Evolutionary conservation across 2,329 filamentous ascomycete genomes (phyloP), one percentile per base, ranked within the genome.

Genomic region (Coccinonectria pachysandricola): DNA sequence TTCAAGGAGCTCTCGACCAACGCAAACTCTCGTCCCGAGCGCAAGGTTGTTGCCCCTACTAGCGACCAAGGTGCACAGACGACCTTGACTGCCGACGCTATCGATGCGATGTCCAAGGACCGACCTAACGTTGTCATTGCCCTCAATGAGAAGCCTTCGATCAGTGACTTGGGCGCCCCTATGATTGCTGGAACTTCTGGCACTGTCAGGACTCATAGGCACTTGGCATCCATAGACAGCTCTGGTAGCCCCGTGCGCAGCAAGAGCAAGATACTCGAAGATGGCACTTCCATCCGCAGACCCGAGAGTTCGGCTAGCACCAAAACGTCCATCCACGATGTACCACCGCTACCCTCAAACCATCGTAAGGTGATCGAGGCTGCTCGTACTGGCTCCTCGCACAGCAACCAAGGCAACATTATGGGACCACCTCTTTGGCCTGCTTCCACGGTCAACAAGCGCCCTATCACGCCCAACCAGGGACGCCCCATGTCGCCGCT

Each of bases 341-440:
- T 59, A 61, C 85, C 85, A 19, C 86, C 86, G 16, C 64, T 95
- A 32, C 88, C 87, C 20, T 43, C 64, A 8, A 87, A 95, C 50
- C 86, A 94, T 52, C 82, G 75, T 41, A 74, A 91, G 55, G 77
- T 71, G 31, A 94, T 95, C 42, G 79, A 88, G 44, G 83, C 84
- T 24, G 84, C 82, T 19, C 77, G 75, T 35, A 64, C 68, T 15
- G 59, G 61, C 12, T 74, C 72, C 5, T 57, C 65, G 35, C 45
- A 67, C 47, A 50, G 63, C 42, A 49, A 48, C 19, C 59, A 53
- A 40, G 59, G 56, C 19, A 53, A 43, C 28, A n/a, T n/a, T n/a
- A 95, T 95, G 87, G 85, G 80, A 3, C 88, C 88, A 24, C 88
- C 88, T n/a, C 53, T 74, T 21, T 68, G 82, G 43, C 84, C 87